Evolutionary conservation across 345 rosid genomes (phyloP), one percentile per base, ranked within the genome.

Genomic region (Brassica rapa): DNA sequence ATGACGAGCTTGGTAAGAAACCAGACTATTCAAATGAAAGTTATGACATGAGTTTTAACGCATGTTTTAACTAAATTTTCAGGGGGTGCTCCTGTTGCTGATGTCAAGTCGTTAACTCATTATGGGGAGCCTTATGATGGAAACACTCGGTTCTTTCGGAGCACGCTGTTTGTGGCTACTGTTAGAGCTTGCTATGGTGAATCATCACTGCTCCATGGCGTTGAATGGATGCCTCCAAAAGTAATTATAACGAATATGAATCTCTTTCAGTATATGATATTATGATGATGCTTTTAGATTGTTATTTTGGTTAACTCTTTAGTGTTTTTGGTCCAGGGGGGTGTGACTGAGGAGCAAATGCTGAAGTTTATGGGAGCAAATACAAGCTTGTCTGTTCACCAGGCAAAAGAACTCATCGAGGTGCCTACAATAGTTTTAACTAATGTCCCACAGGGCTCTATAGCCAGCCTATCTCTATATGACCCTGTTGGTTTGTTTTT

Each of bases 51-150:
- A 62, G 29, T 70, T 33, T 33, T 35, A 23, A 73, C 55, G 66
- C 37, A 57, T 82, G 35, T 27, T 78, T 56, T 27, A 27, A 76
- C 24, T 80, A 24, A 80, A 33, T 33, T 74, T 79, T 70, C 84
- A 94, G 97, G 95, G 81, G 84, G 85, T 82, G 75, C 89, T 53
- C 94, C 94, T 4, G 86, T 95, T 82, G 99, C 98, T 81, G 88
- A 93, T 86, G 90, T 93, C 73, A 88, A 87, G 84, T 95, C 98
- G 5, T 87, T 95, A 87, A 95, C 99, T 57, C 97, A 93, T 89
- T 95, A 89, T 70, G 99, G 99, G 33, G 99, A 95, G 85, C 98
- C 99, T 80, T 93, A 95, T 77, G 99, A 95, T 84, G 99, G 98
- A 72, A 94, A 93, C 77, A 95, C 99, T 9, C 90, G 98, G 56